phyloP scores from a whole-genome alignment of 2,329 filamentous ascomycete species.

The Neofusicoccum sp. region DNA sequence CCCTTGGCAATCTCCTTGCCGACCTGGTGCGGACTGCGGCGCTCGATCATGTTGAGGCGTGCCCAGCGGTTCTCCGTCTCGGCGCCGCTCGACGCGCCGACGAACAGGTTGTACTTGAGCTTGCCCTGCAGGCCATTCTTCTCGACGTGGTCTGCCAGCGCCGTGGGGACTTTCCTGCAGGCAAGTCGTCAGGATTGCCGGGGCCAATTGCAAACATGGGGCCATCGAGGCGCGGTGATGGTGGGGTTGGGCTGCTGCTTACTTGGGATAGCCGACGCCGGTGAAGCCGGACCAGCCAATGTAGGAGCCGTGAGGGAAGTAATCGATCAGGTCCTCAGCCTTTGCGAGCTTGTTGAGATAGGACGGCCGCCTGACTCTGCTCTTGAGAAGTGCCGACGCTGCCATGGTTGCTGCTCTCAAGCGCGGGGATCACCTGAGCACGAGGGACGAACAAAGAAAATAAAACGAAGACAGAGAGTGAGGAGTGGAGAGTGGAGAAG shows the following conservation, averaged over 20 bases:
- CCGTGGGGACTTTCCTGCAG: conserved; percentile 73
- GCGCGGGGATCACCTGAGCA: background rate
- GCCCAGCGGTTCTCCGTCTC: conserved; percentile 94
- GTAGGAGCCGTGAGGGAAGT: conserved; percentile 83
- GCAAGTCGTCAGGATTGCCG: conserved; percentile 16
- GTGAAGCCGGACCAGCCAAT: conserved; percentile 92
- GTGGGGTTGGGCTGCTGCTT: conserved; percentile 30
- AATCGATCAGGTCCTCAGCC: conserved; percentile 73
- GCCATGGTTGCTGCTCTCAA: conserved; percentile 37
- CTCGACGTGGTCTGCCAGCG: conserved; percentile 84
- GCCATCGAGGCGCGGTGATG: conserved; percentile 20
- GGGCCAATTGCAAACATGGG: background rate
- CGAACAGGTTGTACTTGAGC: conserved; percentile 82
- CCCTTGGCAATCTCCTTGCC: conserved; percentile 88
- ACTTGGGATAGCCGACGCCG: conserved; percentile 87
- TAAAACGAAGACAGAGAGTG: background rate
- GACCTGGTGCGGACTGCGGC: conserved; percentile 81
- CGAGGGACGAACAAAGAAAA: background rate
- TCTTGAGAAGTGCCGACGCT: conserved; percentile 72
- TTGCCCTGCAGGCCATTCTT: conserved; percentile 80
- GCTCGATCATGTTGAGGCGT: conserved; percentile 83
- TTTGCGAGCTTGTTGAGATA: conserved; percentile 77
- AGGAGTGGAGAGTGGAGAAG: background rate
- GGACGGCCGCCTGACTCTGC: conserved; percentile 71
- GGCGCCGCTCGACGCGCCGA: conserved; percentile 83